phyloP scores from a whole-genome alignment of 768 basidiomycete species.

The Gymnopilus junonius region DNA sequence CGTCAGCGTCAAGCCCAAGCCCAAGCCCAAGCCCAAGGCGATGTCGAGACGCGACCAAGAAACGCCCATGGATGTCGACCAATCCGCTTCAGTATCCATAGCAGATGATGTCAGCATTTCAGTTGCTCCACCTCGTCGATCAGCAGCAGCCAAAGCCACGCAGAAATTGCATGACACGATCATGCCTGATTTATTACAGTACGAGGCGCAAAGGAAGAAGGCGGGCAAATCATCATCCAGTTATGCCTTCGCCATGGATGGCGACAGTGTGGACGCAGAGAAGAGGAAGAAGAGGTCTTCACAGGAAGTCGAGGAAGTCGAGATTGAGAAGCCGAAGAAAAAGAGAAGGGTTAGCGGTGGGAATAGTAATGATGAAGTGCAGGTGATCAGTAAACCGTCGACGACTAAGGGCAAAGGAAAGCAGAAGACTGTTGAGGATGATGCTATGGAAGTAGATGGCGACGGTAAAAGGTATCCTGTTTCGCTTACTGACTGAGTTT shows the following conservation, averaged over 20 bases:
- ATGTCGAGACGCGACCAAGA: background rate
- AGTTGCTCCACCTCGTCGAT: slow-evolving; percentile 31
- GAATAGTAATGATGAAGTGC: slow-evolving; percentile 9
- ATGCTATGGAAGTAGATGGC: slow-evolving; percentile 20
- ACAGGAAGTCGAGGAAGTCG: slow-evolving; percentile 9
- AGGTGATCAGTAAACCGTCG: background rate
- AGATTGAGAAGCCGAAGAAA: slow-evolving; percentile 13
- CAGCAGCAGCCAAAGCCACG: slow-evolving; percentile 49
- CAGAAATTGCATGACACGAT: slow-evolving; percentile 64
- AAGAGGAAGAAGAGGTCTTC: slow-evolving; percentile 16
- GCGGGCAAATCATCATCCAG: slow-evolving; percentile 23
- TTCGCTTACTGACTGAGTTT: background rate
- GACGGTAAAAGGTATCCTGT: background rate
- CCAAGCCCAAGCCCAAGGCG: background rate
- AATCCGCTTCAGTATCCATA: slow-evolving; percentile 9
- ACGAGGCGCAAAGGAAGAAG: slow-evolving; percentile 63
- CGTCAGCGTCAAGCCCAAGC: background rate
- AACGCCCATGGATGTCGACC: slow-evolving; percentile 14
- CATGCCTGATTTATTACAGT: slow-evolving; percentile 80
- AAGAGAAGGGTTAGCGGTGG: slow-evolving; percentile 16
- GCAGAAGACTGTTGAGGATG: slow-evolving; percentile 18
- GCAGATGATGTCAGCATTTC: slow-evolving; percentile 6
- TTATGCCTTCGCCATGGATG: slow-evolving; percentile 22
- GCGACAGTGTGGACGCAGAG: slow-evolving; percentile 12
- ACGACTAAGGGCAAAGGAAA: slow-evolving; percentile 23